Evolutionary conservation across 495 filamentous ascomycete species (phyloP).

Genomic region (Halenospora varia): DNA sequence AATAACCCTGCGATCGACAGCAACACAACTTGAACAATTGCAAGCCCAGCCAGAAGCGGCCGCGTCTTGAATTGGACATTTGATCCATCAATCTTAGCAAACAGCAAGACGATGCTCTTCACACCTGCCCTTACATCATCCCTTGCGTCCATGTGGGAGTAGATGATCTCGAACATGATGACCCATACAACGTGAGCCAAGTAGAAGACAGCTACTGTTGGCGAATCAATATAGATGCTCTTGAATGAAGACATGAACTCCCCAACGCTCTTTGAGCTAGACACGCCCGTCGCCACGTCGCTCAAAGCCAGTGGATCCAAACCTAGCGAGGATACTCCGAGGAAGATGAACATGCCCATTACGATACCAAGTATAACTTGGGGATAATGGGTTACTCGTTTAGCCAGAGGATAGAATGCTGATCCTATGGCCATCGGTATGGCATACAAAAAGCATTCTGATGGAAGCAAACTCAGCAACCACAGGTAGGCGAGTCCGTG

Average conservation of each 20-base stretch:
- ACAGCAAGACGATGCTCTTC: neutral
- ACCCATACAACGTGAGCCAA: neutral
- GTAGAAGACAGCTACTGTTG: neutral
- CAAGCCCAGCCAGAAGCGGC: neutral
- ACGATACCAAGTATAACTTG: neutral
- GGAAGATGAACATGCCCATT: neutral
- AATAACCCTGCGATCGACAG: neutral
- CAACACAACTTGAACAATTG: neutral
- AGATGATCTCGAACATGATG: neutral
- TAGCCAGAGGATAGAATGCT: neutral
- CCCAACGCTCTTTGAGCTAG: neutral
- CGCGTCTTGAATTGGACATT: neutral
- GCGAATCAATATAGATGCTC: neutral
- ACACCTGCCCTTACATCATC: neutral
- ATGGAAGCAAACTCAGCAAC: neutral
- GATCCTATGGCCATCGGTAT: neutral
- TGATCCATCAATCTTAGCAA: neutral
- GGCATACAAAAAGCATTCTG: neutral
- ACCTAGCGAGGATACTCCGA: neutral
- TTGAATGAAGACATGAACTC: neutral
- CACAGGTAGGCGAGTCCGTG: constrained; percentile 1
- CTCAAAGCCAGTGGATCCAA: neutral
- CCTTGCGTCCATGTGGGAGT: neutral
- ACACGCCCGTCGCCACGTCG: neutral
- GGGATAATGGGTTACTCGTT: neutral